Conservation (phyloP, 2,329 filamentous ascomycete genomes). For the Colletotrichum camelliae region DNA sequence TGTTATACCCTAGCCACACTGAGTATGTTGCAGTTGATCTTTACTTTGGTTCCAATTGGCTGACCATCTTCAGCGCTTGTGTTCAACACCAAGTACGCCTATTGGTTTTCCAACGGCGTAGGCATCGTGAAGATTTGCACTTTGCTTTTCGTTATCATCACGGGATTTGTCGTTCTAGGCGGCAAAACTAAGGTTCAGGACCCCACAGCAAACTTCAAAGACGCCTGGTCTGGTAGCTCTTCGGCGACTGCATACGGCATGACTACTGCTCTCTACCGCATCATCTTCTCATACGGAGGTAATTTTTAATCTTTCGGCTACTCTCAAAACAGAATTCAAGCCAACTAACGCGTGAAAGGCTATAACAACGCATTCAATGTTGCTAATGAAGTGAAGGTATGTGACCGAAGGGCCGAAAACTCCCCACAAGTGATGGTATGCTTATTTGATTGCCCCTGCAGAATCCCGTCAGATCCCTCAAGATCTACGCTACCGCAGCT, state of each 20-base stretch:
- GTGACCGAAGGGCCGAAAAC: not conserved
- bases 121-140: constrained; percentile 62
- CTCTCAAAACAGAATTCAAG: rapidly evolving
- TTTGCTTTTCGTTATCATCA: constrained; percentile 4
- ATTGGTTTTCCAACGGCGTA: constrained; percentile 60
- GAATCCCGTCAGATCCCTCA: constrained; percentile 62
- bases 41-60: not conserved
- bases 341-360: constrained; percentile 26
- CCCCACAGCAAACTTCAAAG: constrained; percentile 38
- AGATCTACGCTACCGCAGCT: constrained; percentile 53
- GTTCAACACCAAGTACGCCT: constrained; percentile 58
- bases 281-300: constrained; percentile 29
- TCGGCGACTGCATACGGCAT: not conserved
- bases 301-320: not conserved
- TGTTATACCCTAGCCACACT: constrained; percentile 60
- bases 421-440: not conserved
- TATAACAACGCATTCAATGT: constrained; percentile 67
- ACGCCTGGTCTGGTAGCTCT: constrained; percentile 23
- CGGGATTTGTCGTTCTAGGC: not conserved
- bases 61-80: not conserved
- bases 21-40: constrained; percentile 5
- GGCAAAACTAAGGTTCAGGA: constrained; percentile 28
- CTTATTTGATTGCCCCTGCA: constrained; percentile 25
- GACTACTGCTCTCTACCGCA: constrained; percentile 7
- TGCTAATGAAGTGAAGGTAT: constrained; percentile 58